Evolutionary conservation across 306 rosid species (phyloP).

Genomic region (Fragaria iinumae): DNA sequence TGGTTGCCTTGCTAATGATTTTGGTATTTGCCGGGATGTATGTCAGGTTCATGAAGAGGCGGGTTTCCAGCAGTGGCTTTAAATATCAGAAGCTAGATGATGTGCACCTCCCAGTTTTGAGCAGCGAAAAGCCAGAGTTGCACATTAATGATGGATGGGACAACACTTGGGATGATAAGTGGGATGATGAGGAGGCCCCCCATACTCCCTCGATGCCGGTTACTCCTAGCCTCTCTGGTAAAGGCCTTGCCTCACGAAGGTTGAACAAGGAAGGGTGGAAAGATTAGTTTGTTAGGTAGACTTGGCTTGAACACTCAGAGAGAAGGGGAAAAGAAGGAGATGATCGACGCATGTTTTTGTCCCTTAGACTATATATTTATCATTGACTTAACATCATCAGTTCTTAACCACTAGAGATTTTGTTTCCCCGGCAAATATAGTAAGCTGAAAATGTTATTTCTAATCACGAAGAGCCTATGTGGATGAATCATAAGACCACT

Average conservation of each 20-base stretch:
- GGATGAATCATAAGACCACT: no score
- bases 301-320: background rate
- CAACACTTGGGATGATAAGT: constrained; percentile 47
- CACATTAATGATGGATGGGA: constrained; percentile 46
- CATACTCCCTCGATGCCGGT: constrained; percentile 38
- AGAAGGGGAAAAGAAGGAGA: background rate
- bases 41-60: constrained; percentile 27
- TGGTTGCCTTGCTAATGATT: constrained; percentile 28
- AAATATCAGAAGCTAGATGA: constrained; percentile 44
- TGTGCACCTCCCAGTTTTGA: constrained; percentile 38
- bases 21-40: constrained; percentile 33
- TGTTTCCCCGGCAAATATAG: background rate
- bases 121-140: constrained; percentile 21
- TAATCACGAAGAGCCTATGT: background rate
- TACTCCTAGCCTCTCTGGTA: constrained; percentile 43
- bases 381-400: background rate
- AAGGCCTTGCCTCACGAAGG: constrained; percentile 44
- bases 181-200: constrained; percentile 51
- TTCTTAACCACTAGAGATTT: background rate
- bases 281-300: constrained; percentile 29
- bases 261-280: constrained; percentile 50
- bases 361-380: background rate
- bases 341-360: background rate
- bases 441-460: background rate
- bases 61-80: constrained; percentile 10